These are phyloP conservation scores for Haplosporangium sp. DNA, from an alignment of 371 early-diverging fungal genomes.

Conservation along the genomic window DNA sequence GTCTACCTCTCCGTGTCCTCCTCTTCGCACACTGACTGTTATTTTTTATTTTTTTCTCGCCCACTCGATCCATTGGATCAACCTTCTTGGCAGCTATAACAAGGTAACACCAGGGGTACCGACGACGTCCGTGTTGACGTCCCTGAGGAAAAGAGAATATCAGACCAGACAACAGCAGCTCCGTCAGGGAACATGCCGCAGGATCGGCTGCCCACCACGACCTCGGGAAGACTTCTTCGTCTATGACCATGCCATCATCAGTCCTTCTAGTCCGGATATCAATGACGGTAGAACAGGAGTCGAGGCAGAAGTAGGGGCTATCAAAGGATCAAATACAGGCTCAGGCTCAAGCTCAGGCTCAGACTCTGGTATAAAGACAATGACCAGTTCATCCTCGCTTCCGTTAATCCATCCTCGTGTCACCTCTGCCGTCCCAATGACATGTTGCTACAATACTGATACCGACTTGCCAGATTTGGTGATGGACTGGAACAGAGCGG, in stretches of 20 bases:
- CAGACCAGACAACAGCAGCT: conserved; percentile 47
- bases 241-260: conserved; percentile 4
- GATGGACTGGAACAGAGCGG: conserved; percentile 7
- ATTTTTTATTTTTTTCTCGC: no score
- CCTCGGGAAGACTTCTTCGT: conserved; percentile 5
- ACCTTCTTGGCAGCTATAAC: conserved; percentile 15
- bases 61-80: neutral
- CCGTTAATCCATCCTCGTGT: neutral
- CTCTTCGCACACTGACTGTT: no score
- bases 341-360: conserved; percentile 1
- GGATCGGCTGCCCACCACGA: conserved; percentile 26
- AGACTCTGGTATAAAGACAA: neutral
- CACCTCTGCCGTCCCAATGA: neutral
- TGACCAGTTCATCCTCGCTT: neutral
- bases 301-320: neutral
- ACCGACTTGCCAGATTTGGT: neutral
- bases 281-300: neutral
- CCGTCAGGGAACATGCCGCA: conserved; percentile 19
- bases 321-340: neutral
- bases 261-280: neutral
- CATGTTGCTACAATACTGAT: neutral
- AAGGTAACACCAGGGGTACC: conserved; percentile 2
- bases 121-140: conserved; percentile 17
- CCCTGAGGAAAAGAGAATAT: conserved; percentile 38
- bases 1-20: no score